Percentiles rank a stretch among this genome's conserved stretches.
These are phyloP conservation scores for Pseudogymnoascus sp. DNA, from an alignment of 2,329 filamentous ascomycete genomes.

Conservation along the genomic window DNA sequence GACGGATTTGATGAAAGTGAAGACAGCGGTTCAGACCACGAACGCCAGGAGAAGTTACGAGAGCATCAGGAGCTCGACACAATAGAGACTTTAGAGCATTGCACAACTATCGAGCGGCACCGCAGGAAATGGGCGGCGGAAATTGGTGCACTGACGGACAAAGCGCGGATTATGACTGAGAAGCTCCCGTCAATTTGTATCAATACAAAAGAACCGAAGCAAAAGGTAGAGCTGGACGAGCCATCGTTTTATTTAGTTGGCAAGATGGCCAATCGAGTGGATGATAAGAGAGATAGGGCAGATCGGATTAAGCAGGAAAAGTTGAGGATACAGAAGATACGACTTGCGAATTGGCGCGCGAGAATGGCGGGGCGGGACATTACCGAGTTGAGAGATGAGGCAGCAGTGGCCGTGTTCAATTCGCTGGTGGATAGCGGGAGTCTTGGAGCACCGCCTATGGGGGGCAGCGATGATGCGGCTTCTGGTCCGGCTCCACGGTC, in stretches of 20 bases:
- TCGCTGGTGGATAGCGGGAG: neutral
- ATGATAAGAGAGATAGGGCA: neutral
- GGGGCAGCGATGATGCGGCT: neutral
- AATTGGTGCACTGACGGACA: neutral
- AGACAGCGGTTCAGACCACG: neutral
- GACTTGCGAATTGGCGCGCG: neutral
- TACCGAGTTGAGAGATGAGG: neutral
- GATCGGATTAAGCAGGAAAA: neutral
- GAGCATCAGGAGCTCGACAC: neutral
- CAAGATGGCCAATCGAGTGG: neutral
- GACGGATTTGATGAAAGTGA: neutral
- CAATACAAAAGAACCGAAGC: neutral
- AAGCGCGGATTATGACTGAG: neutral
- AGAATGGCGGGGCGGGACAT: neutral
- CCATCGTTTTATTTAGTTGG: neutral
- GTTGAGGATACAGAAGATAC: neutral
- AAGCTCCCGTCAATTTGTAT: neutral
- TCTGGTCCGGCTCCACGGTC: neutral
- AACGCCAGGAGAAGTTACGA: neutral
- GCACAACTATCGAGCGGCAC: neutral
- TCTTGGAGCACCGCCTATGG: neutral
- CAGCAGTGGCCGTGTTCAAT: neutral
- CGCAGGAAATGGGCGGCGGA: slow-evolving; percentile 4
- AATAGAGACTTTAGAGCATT: neutral
- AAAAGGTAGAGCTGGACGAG: neutral